Conservation (phyloP, 139 green algal species). For the Chlamydomonas asymmetrica region DNA sequence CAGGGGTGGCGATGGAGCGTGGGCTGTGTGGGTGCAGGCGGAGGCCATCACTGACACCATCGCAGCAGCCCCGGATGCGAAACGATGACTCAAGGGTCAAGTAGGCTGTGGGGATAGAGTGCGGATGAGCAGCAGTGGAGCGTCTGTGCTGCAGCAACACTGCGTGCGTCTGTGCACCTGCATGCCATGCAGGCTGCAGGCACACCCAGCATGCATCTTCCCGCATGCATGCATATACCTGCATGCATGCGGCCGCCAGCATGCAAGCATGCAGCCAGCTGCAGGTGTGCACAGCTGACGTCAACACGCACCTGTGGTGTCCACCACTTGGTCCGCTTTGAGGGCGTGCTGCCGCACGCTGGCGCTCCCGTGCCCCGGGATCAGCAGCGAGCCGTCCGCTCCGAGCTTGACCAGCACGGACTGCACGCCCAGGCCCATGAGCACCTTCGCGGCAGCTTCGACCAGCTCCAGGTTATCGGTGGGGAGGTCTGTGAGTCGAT, state of each 20-base stretch:
- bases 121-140: too few species aligned
- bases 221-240: too few species aligned
- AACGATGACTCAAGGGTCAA: too few species aligned
- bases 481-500: slow-evolving; percentile 65
- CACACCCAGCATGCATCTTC: too few species aligned
- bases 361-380: slow-evolving; percentile 36
- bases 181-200: too few species aligned
- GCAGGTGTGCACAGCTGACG: too few species aligned
- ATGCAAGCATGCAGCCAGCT: too few species aligned
- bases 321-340: slow-evolving; percentile 62
- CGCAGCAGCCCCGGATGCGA: too few species aligned
- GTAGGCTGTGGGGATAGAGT: too few species aligned
- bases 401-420: slow-evolving; percentile 90
- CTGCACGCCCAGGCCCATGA: slow-evolving; percentile 61
- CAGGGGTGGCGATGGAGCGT: background rate
- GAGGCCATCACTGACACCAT: background rate
- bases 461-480: slow-evolving; percentile 44
- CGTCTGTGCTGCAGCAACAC: slow-evolving; percentile 2
- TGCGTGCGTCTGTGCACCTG: too few species aligned
- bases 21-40: background rate
- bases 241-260: too few species aligned
- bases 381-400: slow-evolving; percentile 69
- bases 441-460: slow-evolving; percentile 50
- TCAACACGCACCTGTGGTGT: slow-evolving; percentile 77
- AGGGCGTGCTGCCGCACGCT: slow-evolving; percentile 46